Evolutionary conservation across 2,329 filamentous ascomycete genomes (phyloP).

Genomic region (Cytospora mali): DNA sequence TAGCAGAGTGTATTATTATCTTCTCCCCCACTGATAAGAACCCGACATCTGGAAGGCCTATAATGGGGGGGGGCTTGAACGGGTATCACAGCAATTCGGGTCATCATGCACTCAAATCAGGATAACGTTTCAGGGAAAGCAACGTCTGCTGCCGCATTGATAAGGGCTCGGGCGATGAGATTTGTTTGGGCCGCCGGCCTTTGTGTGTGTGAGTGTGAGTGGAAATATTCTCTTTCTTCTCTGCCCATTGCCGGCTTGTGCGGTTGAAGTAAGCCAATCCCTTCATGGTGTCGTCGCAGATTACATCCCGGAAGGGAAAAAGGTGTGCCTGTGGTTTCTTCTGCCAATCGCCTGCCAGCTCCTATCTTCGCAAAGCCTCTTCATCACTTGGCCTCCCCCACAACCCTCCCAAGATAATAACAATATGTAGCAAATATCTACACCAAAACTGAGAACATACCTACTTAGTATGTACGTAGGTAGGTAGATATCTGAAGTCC

Average conservation of each 20-base stretch:
- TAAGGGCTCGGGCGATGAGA: background rate
- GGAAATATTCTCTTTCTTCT: background rate
- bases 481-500: background rate
- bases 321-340: too few species aligned
- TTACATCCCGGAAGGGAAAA: too few species aligned
- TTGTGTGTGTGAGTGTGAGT: background rate
- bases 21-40: constrained; percentile 13
- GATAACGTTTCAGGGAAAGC: background rate
- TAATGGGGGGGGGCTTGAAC: background rate
- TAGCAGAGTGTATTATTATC: background rate
- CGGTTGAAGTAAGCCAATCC: too few species aligned
- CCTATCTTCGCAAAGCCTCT: too few species aligned
- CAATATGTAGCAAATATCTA: too few species aligned
- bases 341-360: too few species aligned
- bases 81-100: background rate
- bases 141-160: background rate
- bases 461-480: too few species aligned
- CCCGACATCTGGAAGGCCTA: background rate
- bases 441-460: too few species aligned
- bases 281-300: too few species aligned
- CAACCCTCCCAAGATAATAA: too few species aligned
- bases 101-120: background rate
- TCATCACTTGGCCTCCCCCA: too few species aligned
- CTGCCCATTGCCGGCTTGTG: background rate
- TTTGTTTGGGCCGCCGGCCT: background rate